phyloP scores from a whole-genome alignment of 2,329 filamentous ascomycete genomes.

The Aspergillus glaucus region DNA sequence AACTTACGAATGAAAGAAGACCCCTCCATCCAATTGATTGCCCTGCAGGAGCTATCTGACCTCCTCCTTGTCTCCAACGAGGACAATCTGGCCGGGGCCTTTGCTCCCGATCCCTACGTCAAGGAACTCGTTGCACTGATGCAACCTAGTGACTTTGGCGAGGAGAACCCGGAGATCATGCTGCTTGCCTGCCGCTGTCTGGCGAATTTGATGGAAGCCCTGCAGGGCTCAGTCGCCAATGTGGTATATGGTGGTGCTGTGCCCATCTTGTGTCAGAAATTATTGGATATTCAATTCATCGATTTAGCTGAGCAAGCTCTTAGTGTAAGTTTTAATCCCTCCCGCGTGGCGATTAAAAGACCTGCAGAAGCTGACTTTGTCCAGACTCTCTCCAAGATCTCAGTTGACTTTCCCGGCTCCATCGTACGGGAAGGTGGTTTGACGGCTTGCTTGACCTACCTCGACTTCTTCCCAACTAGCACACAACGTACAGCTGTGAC shows the following conservation, averaged over 20 bases:
- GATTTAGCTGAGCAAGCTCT: constrained; percentile 94
- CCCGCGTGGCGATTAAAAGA: neutral
- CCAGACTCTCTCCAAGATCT: constrained; percentile 90
- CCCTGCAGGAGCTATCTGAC: constrained; percentile 87
- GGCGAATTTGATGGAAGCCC: constrained; percentile 94
- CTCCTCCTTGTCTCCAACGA: constrained; percentile 91
- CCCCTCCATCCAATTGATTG: constrained; percentile 79
- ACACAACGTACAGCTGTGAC: constrained; percentile 95
- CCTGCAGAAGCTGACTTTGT: neutral
- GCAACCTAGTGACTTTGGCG: constrained; percentile 79
- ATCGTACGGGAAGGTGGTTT: constrained; percentile 95
- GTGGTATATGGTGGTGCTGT: constrained; percentile 97
- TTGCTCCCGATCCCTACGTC: constrained; percentile 88
- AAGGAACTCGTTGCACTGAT: constrained; percentile 90
- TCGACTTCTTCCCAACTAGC: constrained; percentile 96
- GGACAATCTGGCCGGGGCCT: constrained; percentile 90
- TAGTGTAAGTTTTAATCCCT: constrained; percentile 50
- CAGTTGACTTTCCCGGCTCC: constrained; percentile 85
- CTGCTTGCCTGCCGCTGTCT: constrained; percentile 90
- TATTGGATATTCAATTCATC: constrained; percentile 94
- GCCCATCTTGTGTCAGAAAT: constrained; percentile 86
- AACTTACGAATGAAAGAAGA: constrained; percentile 80
- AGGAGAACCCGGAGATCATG: constrained; percentile 96
- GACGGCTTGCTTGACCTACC: constrained; percentile 88
- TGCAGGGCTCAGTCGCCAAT: constrained; percentile 86